Evolutionary conservation across 208 protist genomes (phyloP).

Genomic region (Blastocrithidia nonstop): DNA sequence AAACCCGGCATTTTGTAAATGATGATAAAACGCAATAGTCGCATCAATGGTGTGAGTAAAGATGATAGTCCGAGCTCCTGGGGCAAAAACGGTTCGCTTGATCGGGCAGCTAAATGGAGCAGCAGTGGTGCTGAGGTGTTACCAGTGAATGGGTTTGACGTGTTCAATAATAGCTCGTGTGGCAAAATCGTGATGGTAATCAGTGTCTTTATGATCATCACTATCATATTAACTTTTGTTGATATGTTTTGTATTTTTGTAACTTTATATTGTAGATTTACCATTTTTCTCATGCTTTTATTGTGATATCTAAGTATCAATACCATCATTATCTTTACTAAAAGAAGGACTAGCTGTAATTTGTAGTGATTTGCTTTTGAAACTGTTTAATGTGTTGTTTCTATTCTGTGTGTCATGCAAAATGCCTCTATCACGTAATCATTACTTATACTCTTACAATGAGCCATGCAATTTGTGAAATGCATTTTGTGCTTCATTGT

Average conservation of each 20-base stretch:
- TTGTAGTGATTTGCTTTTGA: no score
- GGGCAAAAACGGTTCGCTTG: slow-evolving; percentile 39
- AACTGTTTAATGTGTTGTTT: no score
- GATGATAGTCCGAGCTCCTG: slow-evolving; percentile 36
- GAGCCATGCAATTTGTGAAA: no score
- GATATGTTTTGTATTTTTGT: background rate
- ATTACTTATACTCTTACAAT: no score
- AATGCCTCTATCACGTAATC: no score
- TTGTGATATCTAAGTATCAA: no score
- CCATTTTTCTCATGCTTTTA: no score
- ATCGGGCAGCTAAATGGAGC: slow-evolving; percentile 57
- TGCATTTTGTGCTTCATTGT: no score
- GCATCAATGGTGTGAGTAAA: slow-evolving; percentile 65
- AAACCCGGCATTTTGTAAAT: slow-evolving; percentile 38
- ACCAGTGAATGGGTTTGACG: slow-evolving; percentile 48
- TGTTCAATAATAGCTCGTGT: slow-evolving; percentile 30
- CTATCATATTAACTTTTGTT: background rate
- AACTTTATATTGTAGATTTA: slow-evolving; percentile 4
- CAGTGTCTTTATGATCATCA: slow-evolving; percentile 1
- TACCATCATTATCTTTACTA: no score
- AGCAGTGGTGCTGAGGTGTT: slow-evolving; percentile 53
- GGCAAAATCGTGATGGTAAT: slow-evolving; percentile 18
- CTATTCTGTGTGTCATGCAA: no score
- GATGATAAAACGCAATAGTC: slow-evolving; percentile 56
- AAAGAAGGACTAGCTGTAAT: no score